phyloP scores from a whole-genome alignment of 2,329 filamentous ascomycete genomes.

The Nectriaceae sp. region DNA sequence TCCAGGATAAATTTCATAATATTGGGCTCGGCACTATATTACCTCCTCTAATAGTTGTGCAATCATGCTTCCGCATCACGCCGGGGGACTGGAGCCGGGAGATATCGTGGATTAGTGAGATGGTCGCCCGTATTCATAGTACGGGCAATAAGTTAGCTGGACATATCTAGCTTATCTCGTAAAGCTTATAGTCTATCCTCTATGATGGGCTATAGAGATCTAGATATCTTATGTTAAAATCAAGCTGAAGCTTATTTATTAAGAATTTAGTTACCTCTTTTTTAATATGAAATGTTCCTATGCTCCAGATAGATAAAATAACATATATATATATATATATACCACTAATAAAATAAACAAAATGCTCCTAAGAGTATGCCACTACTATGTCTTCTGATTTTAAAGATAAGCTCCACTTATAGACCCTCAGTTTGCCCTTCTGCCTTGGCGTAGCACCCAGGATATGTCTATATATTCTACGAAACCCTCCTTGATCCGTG shows the following conservation, averaged over 20 bases:
- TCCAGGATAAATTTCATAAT: not conserved
- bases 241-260: not conserved
- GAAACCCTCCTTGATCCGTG: too few species aligned
- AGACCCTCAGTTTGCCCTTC: not conserved
- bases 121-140: not conserved
- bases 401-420: not conserved
- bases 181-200: not conserved
- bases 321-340: not conserved
- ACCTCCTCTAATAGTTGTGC: slow-evolving; percentile 3
- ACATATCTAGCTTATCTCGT: not conserved
- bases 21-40: slow-evolving; percentile 4
- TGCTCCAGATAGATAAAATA: too few species aligned
- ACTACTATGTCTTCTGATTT: not conserved
- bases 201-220: not conserved
- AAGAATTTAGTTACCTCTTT: not conserved
- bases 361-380: too few species aligned
- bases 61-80: too few species aligned
- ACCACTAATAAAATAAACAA: not conserved
- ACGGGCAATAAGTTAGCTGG: not conserved
- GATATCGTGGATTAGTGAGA: too few species aligned
- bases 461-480: not conserved
- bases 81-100: too few species aligned
- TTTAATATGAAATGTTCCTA: not conserved
- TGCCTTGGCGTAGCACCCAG: not conserved
- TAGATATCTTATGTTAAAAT: not conserved